These are phyloP conservation scores for Tylopilus balloui DNA, from an alignment of 768 basidiomycete genomes.

Conservation along the genomic window DNA sequence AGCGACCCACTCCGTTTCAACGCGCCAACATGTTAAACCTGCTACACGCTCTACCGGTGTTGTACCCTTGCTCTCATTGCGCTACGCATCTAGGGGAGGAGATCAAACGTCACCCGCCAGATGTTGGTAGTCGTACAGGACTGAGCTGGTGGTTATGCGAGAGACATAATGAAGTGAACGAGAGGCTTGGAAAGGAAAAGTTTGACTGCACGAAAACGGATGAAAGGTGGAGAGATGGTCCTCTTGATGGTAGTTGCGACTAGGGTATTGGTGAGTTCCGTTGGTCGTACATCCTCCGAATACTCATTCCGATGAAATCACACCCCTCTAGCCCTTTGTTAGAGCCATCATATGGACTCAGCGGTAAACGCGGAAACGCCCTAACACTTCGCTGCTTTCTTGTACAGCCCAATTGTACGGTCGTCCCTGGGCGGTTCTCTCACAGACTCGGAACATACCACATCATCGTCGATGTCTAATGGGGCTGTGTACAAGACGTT, in stretches of 20 bases:
- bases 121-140: slow-evolving; percentile 64
- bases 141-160: slow-evolving; percentile 87
- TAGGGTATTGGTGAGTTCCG: slow-evolving; percentile 31
- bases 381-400: background rate
- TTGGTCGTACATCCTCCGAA: background rate
- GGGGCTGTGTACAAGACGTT: background rate
- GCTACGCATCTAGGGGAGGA: slow-evolving; percentile 76
- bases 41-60: slow-evolving; percentile 66
- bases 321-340: background rate
- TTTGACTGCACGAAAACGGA: slow-evolving; percentile 84
- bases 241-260: slow-evolving; percentile 84
- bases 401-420: background rate
- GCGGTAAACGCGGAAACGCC: background rate
- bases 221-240: slow-evolving; percentile 92
- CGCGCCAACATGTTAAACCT: slow-evolving; percentile 82
- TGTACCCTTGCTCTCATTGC: slow-evolving; percentile 89
- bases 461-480: background rate
- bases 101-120: slow-evolving; percentile 63
- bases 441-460: background rate
- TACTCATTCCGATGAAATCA: background rate
- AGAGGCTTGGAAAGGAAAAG: slow-evolving; percentile 71
- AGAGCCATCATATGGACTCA: background rate
- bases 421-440: background rate
- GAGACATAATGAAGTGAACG: slow-evolving; percentile 90
- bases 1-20: slow-evolving; percentile 68